Evolutionary conservation across 192 early-diverging fungal genomes (phyloP).

Genomic region (Coemansia sp.): DNA sequence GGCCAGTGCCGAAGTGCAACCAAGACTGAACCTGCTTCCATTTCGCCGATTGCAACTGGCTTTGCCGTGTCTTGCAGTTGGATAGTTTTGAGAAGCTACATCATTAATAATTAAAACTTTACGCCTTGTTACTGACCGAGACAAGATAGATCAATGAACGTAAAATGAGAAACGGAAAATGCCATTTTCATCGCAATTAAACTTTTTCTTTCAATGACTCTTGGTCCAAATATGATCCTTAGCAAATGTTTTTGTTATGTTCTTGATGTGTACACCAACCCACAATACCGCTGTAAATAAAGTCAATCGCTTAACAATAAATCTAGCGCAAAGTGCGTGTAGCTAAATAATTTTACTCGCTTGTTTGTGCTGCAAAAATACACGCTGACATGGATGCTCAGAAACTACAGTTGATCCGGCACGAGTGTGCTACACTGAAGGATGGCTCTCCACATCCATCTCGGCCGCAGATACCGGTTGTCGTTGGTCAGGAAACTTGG

Average conservation of each 20-base stretch:
- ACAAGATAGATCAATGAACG: too few species aligned
- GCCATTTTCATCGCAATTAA: too few species aligned
- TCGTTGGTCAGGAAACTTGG: slow-evolving; percentile 4
- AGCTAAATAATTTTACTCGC: neutral
- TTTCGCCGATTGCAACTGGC: slow-evolving; percentile 19
- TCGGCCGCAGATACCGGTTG: slow-evolving; percentile 20
- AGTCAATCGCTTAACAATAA: too few species aligned
- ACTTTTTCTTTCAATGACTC: too few species aligned
- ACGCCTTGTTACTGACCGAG: too few species aligned
- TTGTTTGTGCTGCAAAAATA: neutral
- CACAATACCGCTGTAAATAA: too few species aligned
- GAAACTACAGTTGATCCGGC: neutral
- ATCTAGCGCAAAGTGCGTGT: too few species aligned
- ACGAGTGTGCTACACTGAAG: slow-evolving; percentile 14
- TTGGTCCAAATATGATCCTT: too few species aligned
- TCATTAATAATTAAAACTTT: neutral
- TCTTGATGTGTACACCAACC: too few species aligned
- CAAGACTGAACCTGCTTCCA: slow-evolving; percentile 24
- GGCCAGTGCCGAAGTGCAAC: slow-evolving; percentile 45
- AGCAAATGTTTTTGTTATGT: too few species aligned
- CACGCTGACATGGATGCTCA: neutral
- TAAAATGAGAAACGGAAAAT: too few species aligned
- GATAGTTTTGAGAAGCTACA: slow-evolving; percentile 24
- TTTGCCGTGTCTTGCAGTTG: slow-evolving; percentile 13
- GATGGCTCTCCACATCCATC: slow-evolving; percentile 38